Percentiles rank a stretch among this genome's conserved stretches.
Conservation (phyloP, 2,329 filamentous ascomycete genomes). For the Botrytis byssoidea region DNA sequence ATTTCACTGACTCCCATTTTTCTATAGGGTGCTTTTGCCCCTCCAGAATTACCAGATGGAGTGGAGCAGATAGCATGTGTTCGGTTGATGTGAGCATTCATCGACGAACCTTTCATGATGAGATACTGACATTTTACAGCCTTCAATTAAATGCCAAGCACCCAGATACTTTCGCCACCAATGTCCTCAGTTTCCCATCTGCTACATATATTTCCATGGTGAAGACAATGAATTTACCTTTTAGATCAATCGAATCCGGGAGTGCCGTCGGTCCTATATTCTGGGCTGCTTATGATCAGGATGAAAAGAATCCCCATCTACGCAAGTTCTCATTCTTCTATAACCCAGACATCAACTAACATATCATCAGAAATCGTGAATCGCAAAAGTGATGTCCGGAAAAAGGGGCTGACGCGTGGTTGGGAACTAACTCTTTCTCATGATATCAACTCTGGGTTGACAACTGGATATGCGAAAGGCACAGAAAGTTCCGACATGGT, state of each 20-base stretch:
- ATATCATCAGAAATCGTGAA: constrained; percentile 54
- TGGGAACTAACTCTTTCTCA: constrained; percentile 65
- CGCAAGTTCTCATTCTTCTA: constrained; percentile 44
- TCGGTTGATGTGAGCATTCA: constrained; percentile 29
- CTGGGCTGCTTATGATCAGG: constrained; percentile 56
- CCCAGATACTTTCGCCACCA: constrained; percentile 56
- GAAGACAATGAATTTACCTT: constrained; percentile 52
- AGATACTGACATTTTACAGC: constrained; percentile 19
- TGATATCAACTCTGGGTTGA: constrained; percentile 53
- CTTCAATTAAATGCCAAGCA: constrained; percentile 47
- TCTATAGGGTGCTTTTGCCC: constrained; percentile 35
- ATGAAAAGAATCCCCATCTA: constrained; percentile 55
- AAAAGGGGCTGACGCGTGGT: constrained; percentile 61
- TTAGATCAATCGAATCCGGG: constrained; percentile 57
- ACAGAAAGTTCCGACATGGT: constrained; percentile 56
- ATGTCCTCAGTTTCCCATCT: constrained; percentile 53
- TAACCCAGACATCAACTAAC: neutral
- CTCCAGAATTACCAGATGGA: constrained; percentile 31
- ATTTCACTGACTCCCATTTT: constrained; percentile 21
- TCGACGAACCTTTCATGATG: neutral
- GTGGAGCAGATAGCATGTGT: constrained; percentile 29
- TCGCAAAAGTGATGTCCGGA: constrained; percentile 65
- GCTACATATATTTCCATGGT: constrained; percentile 56
- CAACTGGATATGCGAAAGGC: constrained; percentile 61
- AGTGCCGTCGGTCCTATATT: constrained; percentile 63